Percentiles rank a stretch among this genome's conserved stretches.
phyloP scores from a whole-genome alignment of 2,329 filamentous ascomycete genomes.

The Exserohilum turcica region DNA sequence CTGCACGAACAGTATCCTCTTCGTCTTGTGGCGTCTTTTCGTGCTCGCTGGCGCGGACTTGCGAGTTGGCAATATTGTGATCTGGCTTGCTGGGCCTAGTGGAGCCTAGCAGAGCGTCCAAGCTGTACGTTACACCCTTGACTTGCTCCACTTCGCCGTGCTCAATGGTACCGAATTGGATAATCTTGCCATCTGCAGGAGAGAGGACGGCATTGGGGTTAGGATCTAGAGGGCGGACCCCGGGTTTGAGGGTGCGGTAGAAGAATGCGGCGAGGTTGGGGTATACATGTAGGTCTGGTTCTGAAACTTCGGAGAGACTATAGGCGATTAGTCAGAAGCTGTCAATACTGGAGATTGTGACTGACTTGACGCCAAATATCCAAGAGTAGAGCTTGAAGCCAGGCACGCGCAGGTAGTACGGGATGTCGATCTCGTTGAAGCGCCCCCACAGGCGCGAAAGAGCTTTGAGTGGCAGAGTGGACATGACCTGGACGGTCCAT shows the following conservation, averaged over 20 bases:
- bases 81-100: slow-evolving; percentile 52
- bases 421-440: slow-evolving; percentile 88
- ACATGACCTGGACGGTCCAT: slow-evolving; percentile 95
- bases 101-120: slow-evolving; percentile 84
- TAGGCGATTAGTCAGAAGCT: slow-evolving; percentile 47
- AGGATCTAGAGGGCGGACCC: slow-evolving; percentile 80
- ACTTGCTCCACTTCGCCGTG: slow-evolving; percentile 97
- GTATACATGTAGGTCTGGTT: slow-evolving; percentile 86
- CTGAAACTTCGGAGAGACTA: slow-evolving; percentile 81
- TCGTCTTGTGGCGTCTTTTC: slow-evolving; percentile 46
- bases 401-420: slow-evolving; percentile 83
- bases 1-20: slow-evolving; percentile 72
- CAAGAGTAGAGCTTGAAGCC: slow-evolving; percentile 91
- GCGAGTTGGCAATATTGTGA: slow-evolving; percentile 28
- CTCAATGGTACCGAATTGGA: slow-evolving; percentile 91
- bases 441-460: slow-evolving; percentile 86
- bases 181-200: slow-evolving; percentile 85
- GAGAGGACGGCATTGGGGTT: slow-evolving; percentile 80
- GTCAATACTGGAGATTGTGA: neutral
- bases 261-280: slow-evolving; percentile 96
- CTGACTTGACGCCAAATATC: slow-evolving; percentile 82
- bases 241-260: slow-evolving; percentile 91
- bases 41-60: slow-evolving; percentile 33
- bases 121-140: slow-evolving; percentile 96
- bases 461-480: slow-evolving; percentile 86